A percentile compares a stretch with the other conserved stretches of the same genome.
phyloP scores from a whole-genome alignment of 495 filamentous ascomycete genomes.

The Rhizodiscina lignyota region DNA sequence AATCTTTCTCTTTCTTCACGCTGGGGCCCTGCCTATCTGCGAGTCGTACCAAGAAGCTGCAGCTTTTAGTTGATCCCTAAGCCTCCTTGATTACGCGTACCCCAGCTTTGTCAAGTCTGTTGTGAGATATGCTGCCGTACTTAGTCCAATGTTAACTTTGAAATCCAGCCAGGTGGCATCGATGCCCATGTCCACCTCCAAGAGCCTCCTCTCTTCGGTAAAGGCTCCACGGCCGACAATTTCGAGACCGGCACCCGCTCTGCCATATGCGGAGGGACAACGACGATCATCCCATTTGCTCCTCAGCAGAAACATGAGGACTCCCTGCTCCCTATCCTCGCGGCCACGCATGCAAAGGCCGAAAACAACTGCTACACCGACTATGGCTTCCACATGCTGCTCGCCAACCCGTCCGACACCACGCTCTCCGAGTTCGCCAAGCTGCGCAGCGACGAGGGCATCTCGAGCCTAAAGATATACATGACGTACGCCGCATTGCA shows the following conservation, averaged over 20 bases:
- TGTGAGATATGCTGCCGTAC: background rate
- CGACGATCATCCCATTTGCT: conserved; percentile 42
- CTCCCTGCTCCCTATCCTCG: conserved; percentile 30
- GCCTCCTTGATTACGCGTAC: no score
- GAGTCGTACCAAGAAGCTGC: no score
- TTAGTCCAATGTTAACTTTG: conserved; percentile 7
- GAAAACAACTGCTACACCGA: conserved; percentile 34
- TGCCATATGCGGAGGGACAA: conserved; percentile 43
- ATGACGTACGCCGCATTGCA: conserved; percentile 46
- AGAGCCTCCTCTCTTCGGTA: conserved; percentile 28
- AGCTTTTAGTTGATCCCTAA: no score
- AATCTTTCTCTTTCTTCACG: no score
- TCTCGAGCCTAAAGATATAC: conserved; percentile 43
- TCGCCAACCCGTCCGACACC: conserved; percentile 30
- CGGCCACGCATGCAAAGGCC: conserved; percentile 30
- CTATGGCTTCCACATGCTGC: conserved; percentile 44
- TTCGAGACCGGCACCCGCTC: conserved; percentile 32
- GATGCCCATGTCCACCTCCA: conserved; percentile 31
- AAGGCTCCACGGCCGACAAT: conserved; percentile 31
- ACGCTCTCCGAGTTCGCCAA: conserved; percentile 31
- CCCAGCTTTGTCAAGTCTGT: conserved; percentile 1
- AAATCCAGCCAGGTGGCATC: conserved; percentile 15
- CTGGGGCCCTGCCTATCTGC: no score
- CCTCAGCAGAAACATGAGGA: conserved; percentile 32
- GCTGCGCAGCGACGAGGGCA: conserved; percentile 30